Conservation (phyloP, 441 rosid genomes). For the Eruca vesicaria region DNA sequence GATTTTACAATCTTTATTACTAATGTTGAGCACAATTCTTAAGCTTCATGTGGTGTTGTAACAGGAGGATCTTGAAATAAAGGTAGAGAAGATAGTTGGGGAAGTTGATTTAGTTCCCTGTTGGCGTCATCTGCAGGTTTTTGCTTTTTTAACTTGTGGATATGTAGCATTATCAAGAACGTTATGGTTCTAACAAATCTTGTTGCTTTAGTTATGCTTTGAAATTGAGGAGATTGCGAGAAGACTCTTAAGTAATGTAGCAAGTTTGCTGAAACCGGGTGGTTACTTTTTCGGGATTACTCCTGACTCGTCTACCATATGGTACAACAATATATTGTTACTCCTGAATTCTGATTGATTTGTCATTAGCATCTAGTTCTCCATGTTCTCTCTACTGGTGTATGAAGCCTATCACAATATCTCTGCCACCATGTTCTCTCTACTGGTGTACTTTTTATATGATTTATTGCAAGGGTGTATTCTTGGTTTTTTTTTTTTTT, state of each 20-base stretch:
- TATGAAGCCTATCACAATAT: no score
- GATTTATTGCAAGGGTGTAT: not conserved
- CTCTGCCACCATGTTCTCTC: not conserved
- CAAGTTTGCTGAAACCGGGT: slow-evolving; percentile 79
- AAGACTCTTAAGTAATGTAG: not conserved
- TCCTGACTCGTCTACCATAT: slow-evolving; percentile 5
- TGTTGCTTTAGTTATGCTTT: slow-evolving; percentile 64
- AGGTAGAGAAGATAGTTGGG: slow-evolving; percentile 58
- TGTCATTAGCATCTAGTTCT: no score
- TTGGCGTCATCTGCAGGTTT: slow-evolving; percentile 89
- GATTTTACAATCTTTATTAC: not conserved
- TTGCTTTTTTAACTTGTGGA: slow-evolving; percentile 4
- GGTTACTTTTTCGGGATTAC: slow-evolving; percentile 96
- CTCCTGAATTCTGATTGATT: not conserved
- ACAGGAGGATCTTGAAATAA: slow-evolving; percentile 63
- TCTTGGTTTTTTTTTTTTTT: no score
- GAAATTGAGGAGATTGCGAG: slow-evolving; percentile 85
- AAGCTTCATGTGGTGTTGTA: not conserved
- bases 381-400: not conserved
- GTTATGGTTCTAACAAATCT: slow-evolving; percentile 9
- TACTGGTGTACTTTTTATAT: not conserved
- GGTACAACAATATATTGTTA: not conserved
- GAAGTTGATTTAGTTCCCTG: slow-evolving; percentile 88
- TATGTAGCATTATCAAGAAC: slow-evolving; percentile 1
- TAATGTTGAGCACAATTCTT: not conserved